phyloP scores from a whole-genome alignment of 305 asterid species.

The Withania somnifera region DNA sequence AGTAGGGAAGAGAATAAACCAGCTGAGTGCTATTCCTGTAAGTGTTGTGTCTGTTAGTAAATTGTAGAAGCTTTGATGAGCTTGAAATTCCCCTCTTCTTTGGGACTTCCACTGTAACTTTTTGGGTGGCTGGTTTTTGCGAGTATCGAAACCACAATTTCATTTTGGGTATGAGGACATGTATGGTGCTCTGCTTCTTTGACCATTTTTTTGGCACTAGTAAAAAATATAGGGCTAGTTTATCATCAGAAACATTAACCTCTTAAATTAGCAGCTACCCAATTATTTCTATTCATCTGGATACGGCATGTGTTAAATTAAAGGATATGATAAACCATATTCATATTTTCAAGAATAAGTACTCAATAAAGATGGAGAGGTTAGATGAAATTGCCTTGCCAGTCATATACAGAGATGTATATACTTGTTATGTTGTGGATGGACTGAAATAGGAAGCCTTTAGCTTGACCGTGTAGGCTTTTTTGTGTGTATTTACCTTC shows the following conservation, averaged over 20 bases:
- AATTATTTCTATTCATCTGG: neutral
- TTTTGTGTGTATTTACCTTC: neutral
- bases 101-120: neutral
- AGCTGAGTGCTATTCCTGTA: conserved; percentile 73
- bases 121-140: neutral
- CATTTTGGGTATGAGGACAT: neutral
- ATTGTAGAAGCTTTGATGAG: neutral
- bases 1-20: conserved; percentile 75
- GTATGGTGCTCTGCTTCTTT: neutral
- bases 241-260: neutral
- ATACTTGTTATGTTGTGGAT: neutral
- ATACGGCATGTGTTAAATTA: neutral
- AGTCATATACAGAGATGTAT: neutral
- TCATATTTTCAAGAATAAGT: neutral
- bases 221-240: neutral
- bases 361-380: neutral
- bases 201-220: neutral
- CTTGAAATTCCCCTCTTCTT: neutral
- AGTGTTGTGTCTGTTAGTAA: conserved; percentile 21
- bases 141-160: neutral
- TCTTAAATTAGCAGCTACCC: neutral
- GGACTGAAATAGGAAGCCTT: neutral
- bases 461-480: neutral
- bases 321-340: neutral
- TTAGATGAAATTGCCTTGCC: neutral